Evolutionary conservation across 2,329 filamentous ascomycete genomes (phyloP).

Genomic region (Cladophialophora psammophila): DNA sequence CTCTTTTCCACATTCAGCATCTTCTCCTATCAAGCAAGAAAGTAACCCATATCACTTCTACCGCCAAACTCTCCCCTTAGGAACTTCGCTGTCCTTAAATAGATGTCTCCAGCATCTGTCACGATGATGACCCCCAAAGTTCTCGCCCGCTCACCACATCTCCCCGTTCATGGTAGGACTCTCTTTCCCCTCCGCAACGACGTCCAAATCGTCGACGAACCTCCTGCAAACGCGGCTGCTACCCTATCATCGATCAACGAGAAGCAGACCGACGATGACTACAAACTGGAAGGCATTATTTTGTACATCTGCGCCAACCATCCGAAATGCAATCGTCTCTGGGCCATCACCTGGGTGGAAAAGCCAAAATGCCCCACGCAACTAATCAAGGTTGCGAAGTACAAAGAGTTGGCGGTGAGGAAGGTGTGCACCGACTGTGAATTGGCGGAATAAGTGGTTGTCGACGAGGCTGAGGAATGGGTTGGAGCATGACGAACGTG

Average conservation of each 20-base stretch:
- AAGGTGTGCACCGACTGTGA: not conserved
- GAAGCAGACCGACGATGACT: not conserved
- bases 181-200: not conserved
- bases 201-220: not conserved
- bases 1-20: too few species aligned
- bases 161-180: not conserved
- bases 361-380: not conserved
- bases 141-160: not conserved
- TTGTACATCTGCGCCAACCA: not conserved
- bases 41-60: not conserved
- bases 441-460: not conserved
- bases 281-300: conserved; percentile 3
- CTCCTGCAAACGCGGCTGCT: not conserved
- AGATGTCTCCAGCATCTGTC: not conserved
- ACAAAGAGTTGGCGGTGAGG: not conserved
- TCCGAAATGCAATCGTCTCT: not conserved
- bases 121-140: not conserved
- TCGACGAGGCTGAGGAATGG: conserved; percentile 6
- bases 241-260: not conserved
- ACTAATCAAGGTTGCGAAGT: not conserved
- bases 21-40: not conserved
- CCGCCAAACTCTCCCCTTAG: not conserved
- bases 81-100: not conserved
- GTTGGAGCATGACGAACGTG: not conserved
- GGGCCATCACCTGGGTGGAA: not conserved